Evolutionary conservation across 768 basidiomycete genomes (phyloP).

Genomic region (Pleurotus tuoliensis): DNA sequence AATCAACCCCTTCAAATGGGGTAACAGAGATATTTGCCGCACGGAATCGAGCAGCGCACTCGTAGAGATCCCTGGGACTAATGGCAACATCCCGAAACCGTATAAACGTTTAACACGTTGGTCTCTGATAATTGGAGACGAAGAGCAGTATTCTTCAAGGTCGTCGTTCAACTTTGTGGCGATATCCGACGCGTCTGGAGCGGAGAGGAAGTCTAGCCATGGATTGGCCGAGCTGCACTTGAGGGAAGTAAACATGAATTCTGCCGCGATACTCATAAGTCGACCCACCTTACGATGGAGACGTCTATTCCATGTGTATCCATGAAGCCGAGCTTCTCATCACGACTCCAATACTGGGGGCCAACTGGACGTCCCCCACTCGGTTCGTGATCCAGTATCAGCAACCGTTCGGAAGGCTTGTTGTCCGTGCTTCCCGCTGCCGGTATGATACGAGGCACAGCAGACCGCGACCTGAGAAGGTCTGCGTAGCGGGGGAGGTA

Average conservation of each 20-base stretch:
- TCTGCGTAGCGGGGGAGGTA: slow-evolving; percentile 79
- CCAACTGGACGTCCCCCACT: slow-evolving; percentile 79
- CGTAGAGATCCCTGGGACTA: slow-evolving; percentile 62
- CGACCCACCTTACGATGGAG: slow-evolving; percentile 68
- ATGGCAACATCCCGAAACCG: slow-evolving; percentile 81
- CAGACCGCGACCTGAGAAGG: slow-evolving; percentile 58
- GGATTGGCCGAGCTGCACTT: slow-evolving; percentile 74
- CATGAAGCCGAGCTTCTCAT: slow-evolving; percentile 84
- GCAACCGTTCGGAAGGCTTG: slow-evolving; percentile 57
- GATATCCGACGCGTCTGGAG: slow-evolving; percentile 59
- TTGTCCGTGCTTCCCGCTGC: slow-evolving; percentile 35
- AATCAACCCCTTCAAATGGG: slow-evolving; percentile 73
- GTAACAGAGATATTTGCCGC: slow-evolving; percentile 56
- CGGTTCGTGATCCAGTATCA: slow-evolving; percentile 80
- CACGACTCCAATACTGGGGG: slow-evolving; percentile 69
- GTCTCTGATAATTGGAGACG: slow-evolving; percentile 42
- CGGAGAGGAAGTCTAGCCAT: slow-evolving; percentile 84
- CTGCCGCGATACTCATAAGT: neutral
- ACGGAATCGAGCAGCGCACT: slow-evolving; percentile 59
- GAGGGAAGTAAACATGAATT: slow-evolving; percentile 2
- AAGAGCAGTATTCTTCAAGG: slow-evolving; percentile 75
- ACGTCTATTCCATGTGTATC: slow-evolving; percentile 75
- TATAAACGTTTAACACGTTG: slow-evolving; percentile 61
- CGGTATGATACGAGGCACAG: slow-evolving; percentile 64
- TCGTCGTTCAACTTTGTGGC: slow-evolving; percentile 74